Evolutionary conservation across 202 grass and related monocot genomes (phyloP), one percentile per base, ranked within the genome.

Genomic region (Schoenoplectus tabernaemontani): DNA sequence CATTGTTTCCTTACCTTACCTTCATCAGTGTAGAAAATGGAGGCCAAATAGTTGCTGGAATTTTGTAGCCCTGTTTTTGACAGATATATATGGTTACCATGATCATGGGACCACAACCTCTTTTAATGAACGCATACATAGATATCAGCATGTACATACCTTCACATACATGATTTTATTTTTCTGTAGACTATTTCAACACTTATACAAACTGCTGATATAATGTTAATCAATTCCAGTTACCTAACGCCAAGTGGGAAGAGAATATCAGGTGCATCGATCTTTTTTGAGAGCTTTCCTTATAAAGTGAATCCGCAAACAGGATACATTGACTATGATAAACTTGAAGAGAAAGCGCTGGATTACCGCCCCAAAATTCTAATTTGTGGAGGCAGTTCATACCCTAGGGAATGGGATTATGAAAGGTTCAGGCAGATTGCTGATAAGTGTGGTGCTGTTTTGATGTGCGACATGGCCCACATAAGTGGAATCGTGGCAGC

Each of bases 381-480:
- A 19, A 88, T 88, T 32, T 88, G 86, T 19, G 86, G 86, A 9
- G 86, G 86, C 39, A 88, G 86, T 11, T 85, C 86, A 0, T 88
- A 88, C 36, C 86, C 86, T 0, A 74, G 86, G 42, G 86, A 88
- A 78, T 88, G 86, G 86, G 86, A 88, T 64, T 88, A 88, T 82
- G 71, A 78, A 65, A 47, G 86, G 17, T 63, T 85, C 68, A 82
- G 78, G 43, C 51, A 85, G 78, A 85, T 88, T 43, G 86, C 86
- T 22, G 70, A 82, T 78, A 88, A 88, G 44, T 88, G 86, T 8
- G 86, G 86, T 34, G 86, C 86, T 62, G 67, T 88, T 59, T 72
- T 88, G 59, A 88, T 88, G 86, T 88, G 86, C 22, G 86, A 88
- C 78, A 88, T 88, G 86, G 86, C 86, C 16, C 86, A 88, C 3